A percentile compares a stretch with the other conserved stretches of the same genome.
Conservation (phyloP, 2,329 filamentous ascomycete species). For the Fusarium sp. region DNA sequence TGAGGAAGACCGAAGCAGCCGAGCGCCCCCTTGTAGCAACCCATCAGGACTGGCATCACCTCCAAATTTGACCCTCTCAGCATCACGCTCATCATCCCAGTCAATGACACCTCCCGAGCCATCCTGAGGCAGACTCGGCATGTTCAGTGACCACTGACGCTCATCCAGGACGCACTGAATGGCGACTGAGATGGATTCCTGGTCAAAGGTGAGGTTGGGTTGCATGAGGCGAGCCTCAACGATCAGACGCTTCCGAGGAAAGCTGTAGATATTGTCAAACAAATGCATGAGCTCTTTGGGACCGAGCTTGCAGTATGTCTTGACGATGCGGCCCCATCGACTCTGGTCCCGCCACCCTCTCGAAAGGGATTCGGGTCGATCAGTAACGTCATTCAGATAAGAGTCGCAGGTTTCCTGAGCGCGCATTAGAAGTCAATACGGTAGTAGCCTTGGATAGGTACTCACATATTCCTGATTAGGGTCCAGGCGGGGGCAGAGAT, state of each 20-base stretch:
- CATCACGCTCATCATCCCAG: conserved; percentile 54
- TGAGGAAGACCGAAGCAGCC: conserved; percentile 46
- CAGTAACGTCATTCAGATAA: conserved; percentile 39
- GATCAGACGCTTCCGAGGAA: conserved; percentile 59
- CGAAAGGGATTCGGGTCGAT: conserved; percentile 48
- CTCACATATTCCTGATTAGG: conserved; percentile 52
- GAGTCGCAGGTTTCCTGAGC: conserved; percentile 35
- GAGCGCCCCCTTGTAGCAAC: conserved; percentile 47
- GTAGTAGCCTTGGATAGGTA: background rate
- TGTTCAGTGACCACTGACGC: conserved; percentile 49
- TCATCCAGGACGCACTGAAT: conserved; percentile 54
- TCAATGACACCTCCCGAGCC: conserved; percentile 56
- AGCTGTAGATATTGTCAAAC: conserved; percentile 60
- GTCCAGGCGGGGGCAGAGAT: conserved; percentile 60
- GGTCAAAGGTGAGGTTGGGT: conserved; percentile 58
- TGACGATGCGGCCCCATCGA: conserved; percentile 54
- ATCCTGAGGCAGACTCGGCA: conserved; percentile 50
- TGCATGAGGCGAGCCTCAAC: conserved; percentile 54
- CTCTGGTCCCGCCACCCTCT: conserved; percentile 53
- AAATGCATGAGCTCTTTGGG: conserved; percentile 63
- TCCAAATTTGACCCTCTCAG: conserved; percentile 45
- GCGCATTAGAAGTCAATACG: conserved; percentile 5
- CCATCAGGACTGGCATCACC: conserved; percentile 55
- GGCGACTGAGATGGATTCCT: conserved; percentile 58
- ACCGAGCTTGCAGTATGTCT: conserved; percentile 62